Percentiles rank a stretch among this genome's conserved stretches.
Evolutionary conservation across 2,329 filamentous ascomycete species (phyloP).

Genomic region (Dryadomyces quercus-mongolicae): DNA sequence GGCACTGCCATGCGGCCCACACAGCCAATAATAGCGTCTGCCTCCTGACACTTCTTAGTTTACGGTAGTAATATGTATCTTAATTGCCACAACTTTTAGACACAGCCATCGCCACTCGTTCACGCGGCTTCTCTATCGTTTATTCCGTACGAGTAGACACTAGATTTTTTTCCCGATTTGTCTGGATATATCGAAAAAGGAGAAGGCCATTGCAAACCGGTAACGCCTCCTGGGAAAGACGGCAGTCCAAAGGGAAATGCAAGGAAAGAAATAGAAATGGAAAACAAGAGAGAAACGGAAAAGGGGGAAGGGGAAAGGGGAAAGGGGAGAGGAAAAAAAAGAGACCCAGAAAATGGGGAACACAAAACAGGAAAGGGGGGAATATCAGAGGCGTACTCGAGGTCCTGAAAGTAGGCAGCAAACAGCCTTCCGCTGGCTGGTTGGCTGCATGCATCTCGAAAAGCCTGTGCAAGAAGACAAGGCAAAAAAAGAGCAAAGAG

Average conservation of each 20-base stretch:
- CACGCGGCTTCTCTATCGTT: not conserved
- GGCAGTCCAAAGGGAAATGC: not conserved
- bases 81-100: not conserved
- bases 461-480: not conserved
- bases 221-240: not conserved
- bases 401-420: no score
- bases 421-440: not conserved
- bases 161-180: constrained; percentile 6
- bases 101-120: not conserved
- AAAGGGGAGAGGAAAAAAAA: not conserved
- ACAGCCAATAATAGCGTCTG: not conserved
- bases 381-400: no score
- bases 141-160: not conserved
- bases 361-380: not conserved
- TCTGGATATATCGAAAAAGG: constrained; percentile 10
- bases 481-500: no score
- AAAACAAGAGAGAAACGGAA: not conserved
- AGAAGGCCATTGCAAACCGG: constrained; percentile 1
- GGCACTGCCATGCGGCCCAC: not conserved
- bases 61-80: no score
- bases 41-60: no score
- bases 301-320: not conserved
- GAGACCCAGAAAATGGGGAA: no score
- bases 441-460: not conserved
- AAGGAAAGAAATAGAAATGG: not conserved